Evolutionary conservation across 2,329 filamentous ascomycete genomes (phyloP).

Genomic region (Gremmenia infestans): DNA sequence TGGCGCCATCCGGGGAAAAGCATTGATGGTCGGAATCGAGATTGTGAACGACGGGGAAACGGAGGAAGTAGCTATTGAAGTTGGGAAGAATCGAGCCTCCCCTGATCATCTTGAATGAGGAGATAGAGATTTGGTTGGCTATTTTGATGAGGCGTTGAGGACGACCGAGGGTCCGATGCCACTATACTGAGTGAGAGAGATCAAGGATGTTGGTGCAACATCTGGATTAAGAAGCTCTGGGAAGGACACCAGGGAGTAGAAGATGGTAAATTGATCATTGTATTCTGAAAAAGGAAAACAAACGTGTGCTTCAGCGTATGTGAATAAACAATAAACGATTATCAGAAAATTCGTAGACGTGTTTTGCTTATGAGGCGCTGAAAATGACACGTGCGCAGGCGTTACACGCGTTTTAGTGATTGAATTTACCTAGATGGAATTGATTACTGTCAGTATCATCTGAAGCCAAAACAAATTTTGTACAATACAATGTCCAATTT

Average conservation of each 20-base stretch:
- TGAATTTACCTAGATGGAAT: too few relatives aligned
- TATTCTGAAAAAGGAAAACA: too few relatives aligned
- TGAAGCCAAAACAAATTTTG: neutral
- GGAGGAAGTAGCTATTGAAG: constrained; percentile 42
- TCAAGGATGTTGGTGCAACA: too few relatives aligned
- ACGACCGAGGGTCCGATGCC: constrained; percentile 9
- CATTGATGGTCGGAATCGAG: constrained; percentile 54
- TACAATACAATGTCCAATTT: neutral
- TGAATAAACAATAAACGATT: too few relatives aligned
- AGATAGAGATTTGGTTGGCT: constrained; percentile 45
- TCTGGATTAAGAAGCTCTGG: too few relatives aligned
- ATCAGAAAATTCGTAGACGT: neutral
- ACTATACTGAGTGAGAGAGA: neutral
- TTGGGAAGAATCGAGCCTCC: constrained; percentile 56
- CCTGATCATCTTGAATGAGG: constrained; percentile 48
- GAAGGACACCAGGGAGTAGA: too few relatives aligned
- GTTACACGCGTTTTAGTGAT: too few relatives aligned
- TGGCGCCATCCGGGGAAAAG: constrained; percentile 55
- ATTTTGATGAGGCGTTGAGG: constrained; percentile 53
- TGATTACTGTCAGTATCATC: too few relatives aligned
- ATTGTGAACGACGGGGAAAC: constrained; percentile 47
- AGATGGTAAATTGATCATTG: too few relatives aligned
- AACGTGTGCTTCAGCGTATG: too few relatives aligned
- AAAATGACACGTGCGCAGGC: neutral
- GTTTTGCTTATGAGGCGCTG: neutral